Evolutionary conservation across 2,329 filamentous ascomycete genomes (phyloP), one percentile per base, ranked within the genome.

Genomic region (Pezicula rhizophila): DNA sequence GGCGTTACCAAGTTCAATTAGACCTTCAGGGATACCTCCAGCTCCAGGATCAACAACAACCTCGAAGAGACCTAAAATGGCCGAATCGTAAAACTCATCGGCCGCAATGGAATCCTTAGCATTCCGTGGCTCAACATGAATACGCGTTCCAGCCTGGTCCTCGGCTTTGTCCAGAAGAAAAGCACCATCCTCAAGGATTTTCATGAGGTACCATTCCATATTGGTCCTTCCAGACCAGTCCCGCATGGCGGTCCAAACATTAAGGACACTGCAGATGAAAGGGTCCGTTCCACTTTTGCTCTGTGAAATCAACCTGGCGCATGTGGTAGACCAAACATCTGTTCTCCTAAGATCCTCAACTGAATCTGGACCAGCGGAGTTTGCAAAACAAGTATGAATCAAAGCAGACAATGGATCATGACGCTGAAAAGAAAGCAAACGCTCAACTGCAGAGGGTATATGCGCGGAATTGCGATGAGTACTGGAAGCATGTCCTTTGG

Each of bases 131-230:
- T 85, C 83, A 37, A 87, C 73, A 67, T 89, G 83, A 68, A 85
- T 78, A 55, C 85, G 76, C 52, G 84, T 82, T 33, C 83, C 80
- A 53, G 86, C 78, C 59, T 89, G 85, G 62, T 90, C 86, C 66
- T 91, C 87, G 60, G 88, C 84, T 62, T 87, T 84, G 62, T 96
- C 90, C 58, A 96, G 75, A 49, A 97, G 75, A 64, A 96, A 96
- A 35, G 90, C 86, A 57, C 93, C 93, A 60, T 95, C 87, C 68
- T 96, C 89, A 28, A 99, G 79, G 52, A 95, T 89, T 64, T 93
- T 88, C 87, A 96, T 93, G 11, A 99, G 79, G 66, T 92, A 97
- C 69, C 89, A 87, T 69, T 96, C 91, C 75, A 99, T 83, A 55
- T 90, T 93, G 57, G 85, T 81, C 60, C 86, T 90, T 49, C 89